phyloP scores from a whole-genome alignment of 1,284 basidiomycete genomes.

The Fomitiporia mediterranea region DNA sequence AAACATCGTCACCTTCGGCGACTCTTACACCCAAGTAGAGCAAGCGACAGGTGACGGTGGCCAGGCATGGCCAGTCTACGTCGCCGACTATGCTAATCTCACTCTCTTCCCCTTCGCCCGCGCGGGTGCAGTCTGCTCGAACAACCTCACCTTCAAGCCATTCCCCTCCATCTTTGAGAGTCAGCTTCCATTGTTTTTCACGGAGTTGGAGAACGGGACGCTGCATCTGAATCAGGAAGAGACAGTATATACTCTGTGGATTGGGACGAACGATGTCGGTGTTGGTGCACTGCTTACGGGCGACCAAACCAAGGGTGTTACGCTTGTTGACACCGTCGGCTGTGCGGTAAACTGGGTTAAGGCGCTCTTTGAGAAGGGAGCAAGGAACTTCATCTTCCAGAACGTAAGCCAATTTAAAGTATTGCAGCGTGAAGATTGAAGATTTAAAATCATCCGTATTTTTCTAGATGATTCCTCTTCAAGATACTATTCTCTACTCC shows the following conservation, averaged over 20 bases:
- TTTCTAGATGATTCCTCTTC: conserved; percentile 32
- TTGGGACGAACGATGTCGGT: conserved; percentile 46
- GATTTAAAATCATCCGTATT: background rate
- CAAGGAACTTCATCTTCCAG: conserved; percentile 44
- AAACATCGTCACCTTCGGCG: conserved; percentile 43
- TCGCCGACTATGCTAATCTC: conserved; percentile 36
- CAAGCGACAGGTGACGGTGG: conserved; percentile 32
- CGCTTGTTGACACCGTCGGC: conserved; percentile 37
- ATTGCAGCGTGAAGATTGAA: background rate
- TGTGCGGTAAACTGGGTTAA: conserved; percentile 40
- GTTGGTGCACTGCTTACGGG: conserved; percentile 37
- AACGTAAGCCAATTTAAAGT: conserved; percentile 33
- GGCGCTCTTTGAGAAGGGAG: conserved; percentile 38
- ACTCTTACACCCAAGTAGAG: conserved; percentile 42
- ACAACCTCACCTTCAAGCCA: conserved; percentile 35
- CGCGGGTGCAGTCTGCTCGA: conserved; percentile 42
- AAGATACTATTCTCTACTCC: conserved; percentile 32
- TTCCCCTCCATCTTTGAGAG: conserved; percentile 37
- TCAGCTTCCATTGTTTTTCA: conserved; percentile 36
- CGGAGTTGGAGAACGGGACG: conserved; percentile 28
- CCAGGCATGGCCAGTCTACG: conserved; percentile 42
- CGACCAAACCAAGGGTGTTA: conserved; percentile 32
- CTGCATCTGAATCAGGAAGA: conserved; percentile 29
- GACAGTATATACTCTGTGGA: conserved; percentile 46
- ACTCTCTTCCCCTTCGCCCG: conserved; percentile 39